Base-by-base conservation (phyloP, 2,329 filamentous ascomycete genomes). In the Thielaviopsis punctulata region DNA sequence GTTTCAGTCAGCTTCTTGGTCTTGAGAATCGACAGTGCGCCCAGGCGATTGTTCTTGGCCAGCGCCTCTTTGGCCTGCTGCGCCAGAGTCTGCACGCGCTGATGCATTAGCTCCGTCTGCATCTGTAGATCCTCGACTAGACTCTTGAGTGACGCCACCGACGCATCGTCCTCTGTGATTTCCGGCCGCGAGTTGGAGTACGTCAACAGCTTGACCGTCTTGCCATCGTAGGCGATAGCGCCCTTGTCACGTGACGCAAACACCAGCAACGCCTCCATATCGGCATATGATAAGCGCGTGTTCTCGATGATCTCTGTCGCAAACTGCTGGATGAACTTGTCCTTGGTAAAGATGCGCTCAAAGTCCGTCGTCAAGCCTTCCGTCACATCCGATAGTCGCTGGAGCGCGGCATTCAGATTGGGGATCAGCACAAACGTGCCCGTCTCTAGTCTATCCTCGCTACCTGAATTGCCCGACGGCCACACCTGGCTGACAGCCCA, bases 81-180 rank as follows among this genome's bases (percentile, higher is more conserved):
- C 27, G 74, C 72, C 4, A 95, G 72, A 24, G 76, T 72, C 2
- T 82, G 74, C 48, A 92, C 72, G 56, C 87, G 82, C 9, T 68
- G 68, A 49, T 73, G 75, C 39, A 96, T 73, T 0, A 80, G 72
- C 7, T 73, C 66, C 15, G 87, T 82, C 56, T 95, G 79, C 19
- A 80, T 76, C 56, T 83, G 80, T 15, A 98, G 73, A 49, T 84
- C 82, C 41, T 77, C 71, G 24, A 88, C 82, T 10, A 95, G 73
- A 23, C 84, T 79, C 61, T 89, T 90, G 9, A 98, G 76, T 18
- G 84, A 84, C 1, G 88, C 88, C 56, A 95, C 86, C 1, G 86
- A 84, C 4, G 72, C 70, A 66, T 98, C 92, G 60, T 93, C 83
- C 53, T 80, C 70, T 1, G 84, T 85, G 57, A 96, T 82, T 0